Conservation (phyloP, 345 rosid species). For the Sonneratia caseolaris region DNA sequence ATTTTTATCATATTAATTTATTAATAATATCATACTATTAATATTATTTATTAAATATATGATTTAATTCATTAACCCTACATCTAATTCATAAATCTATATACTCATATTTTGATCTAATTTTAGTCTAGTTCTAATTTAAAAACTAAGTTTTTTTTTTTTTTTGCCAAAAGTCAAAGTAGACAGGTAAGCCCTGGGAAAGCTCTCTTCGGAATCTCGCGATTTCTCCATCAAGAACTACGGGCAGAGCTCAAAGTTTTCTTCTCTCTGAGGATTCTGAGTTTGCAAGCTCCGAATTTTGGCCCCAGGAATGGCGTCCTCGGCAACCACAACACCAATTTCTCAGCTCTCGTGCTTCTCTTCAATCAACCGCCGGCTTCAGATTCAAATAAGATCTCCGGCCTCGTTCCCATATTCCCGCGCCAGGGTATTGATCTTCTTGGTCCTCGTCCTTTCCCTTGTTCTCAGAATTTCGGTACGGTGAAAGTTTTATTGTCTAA, state of each 20-base stretch:
- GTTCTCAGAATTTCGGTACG: neutral
- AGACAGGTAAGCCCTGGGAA: neutral
- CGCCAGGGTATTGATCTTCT: slow-evolving; percentile 30
- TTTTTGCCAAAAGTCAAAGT: neutral
- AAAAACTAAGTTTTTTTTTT: no score
- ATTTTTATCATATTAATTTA: no score
- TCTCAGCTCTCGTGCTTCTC: slow-evolving; percentile 61
- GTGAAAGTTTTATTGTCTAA: neutral
- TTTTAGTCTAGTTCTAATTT: no score
- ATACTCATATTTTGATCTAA: no score
- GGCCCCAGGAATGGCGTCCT: slow-evolving; percentile 10
- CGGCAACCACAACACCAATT: slow-evolving; percentile 22
- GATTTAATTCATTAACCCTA: no score
- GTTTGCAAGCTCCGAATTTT: neutral
- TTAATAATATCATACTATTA: no score
- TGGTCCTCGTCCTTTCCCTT: neutral
- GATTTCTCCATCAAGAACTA: neutral
- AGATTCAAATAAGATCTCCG: slow-evolving; percentile 25
- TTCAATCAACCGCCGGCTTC: slow-evolving; percentile 41
- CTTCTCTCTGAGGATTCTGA: neutral
- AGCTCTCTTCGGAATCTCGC: neutral
- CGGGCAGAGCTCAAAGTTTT: neutral
- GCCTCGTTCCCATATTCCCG: slow-evolving; percentile 20
- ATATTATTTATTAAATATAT: no score
- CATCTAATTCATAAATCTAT: no score